These are phyloP conservation scores for Colletotrichum navitas DNA, from an alignment of 2,329 filamentous ascomycete genomes.

Conservation along the genomic window DNA sequence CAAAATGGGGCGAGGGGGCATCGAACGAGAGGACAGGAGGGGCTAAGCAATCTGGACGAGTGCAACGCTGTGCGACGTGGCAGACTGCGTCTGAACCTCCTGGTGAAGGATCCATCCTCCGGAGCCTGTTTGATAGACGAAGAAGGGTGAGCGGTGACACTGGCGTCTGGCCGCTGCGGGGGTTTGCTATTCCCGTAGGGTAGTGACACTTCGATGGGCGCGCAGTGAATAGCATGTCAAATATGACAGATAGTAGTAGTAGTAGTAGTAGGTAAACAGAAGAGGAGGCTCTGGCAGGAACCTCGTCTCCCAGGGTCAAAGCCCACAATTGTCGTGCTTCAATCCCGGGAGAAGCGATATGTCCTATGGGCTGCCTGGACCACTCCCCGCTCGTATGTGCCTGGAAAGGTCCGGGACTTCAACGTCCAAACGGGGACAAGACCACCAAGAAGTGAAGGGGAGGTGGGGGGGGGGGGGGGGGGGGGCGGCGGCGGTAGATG, in stretches of 20 bases:
- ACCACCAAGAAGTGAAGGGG: background rate
- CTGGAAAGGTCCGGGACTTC: slow-evolving; percentile 10
- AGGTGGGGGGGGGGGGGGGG: too few species aligned
- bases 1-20: background rate
- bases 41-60: background rate
- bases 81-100: slow-evolving; percentile 29
- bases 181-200: slow-evolving; percentile 3
- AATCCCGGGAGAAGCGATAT: slow-evolving; percentile 4
- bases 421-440: slow-evolving; percentile 17
- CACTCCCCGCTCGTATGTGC: slow-evolving; percentile 7
- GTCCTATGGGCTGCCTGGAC: slow-evolving; percentile 7
- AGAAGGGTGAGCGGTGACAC: background rate
- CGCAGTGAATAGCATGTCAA: slow-evolving; percentile 22
- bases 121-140: slow-evolving; percentile 9
- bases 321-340: slow-evolving; percentile 11
- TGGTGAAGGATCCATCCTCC: background rate
- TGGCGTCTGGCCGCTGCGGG: slow-evolving; percentile 11
- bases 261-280: background rate
- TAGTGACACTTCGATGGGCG: slow-evolving; percentile 15
- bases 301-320: slow-evolving; percentile 3
- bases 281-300: slow-evolving; percentile 3
- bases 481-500: too few species aligned
- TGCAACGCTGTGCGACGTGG: slow-evolving; percentile 29
- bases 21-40: slow-evolving; percentile 7
- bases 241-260: slow-evolving; percentile 23